Evolutionary conservation across 306 rosid genomes (phyloP).

Genomic region (Castanea sativa): DNA sequence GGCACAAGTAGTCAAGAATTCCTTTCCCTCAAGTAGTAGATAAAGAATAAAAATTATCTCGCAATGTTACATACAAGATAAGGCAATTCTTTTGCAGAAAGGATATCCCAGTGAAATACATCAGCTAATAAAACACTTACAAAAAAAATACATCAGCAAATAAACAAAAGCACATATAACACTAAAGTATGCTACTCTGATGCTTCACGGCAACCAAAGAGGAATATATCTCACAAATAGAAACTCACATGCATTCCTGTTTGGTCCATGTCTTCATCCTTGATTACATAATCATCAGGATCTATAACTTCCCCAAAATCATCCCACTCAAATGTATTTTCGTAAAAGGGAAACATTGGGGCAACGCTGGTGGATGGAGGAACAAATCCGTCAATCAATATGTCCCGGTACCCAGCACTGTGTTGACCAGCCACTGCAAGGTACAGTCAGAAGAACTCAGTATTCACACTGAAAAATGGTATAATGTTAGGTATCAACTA

Average conservation of each 20-base stretch:
- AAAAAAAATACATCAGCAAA: neutral
- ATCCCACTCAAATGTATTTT: conserved; percentile 82
- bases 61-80: neutral
- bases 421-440: conserved; percentile 50
- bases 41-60: neutral
- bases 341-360: conserved; percentile 87
- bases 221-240: conserved; percentile 15
- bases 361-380: conserved; percentile 81
- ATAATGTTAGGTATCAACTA: neutral
- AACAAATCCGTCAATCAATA: conserved; percentile 85
- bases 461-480: neutral
- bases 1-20: neutral
- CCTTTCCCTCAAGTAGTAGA: neutral
- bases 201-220: neutral
- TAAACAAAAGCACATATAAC: neutral
- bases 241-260: conserved; percentile 58
- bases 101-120: neutral
- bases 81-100: neutral
- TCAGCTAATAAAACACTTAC: neutral
- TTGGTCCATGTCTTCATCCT: conserved; percentile 91
- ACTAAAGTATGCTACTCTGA: neutral
- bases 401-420: conserved; percentile 57
- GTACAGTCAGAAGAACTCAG: conserved; percentile 28
- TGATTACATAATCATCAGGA: conserved; percentile 97
- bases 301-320: conserved; percentile 97